phyloP scores from a whole-genome alignment of 2,329 filamentous ascomycete genomes.

The Fusarium penzigii region DNA sequence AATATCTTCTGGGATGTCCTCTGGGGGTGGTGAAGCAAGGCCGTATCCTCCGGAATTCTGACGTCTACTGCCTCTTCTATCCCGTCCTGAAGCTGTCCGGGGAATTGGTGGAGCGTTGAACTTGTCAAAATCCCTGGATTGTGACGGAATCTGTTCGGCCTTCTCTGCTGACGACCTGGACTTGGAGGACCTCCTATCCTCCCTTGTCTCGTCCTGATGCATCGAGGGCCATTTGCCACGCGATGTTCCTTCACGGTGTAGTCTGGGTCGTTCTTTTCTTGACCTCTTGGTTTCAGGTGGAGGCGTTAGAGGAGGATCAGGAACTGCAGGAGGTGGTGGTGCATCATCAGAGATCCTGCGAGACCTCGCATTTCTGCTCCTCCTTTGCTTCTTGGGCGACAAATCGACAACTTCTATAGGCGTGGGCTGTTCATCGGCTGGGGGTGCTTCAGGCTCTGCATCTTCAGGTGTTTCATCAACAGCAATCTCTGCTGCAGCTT shows the following conservation, averaged over 20 bases:
- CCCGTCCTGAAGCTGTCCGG: slow-evolving; percentile 68
- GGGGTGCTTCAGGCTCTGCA: slow-evolving; percentile 21
- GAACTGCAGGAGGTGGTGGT: slow-evolving; percentile 43
- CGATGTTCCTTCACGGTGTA: slow-evolving; percentile 69
- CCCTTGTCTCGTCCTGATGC: slow-evolving; percentile 44
- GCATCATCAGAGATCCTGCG: slow-evolving; percentile 37
- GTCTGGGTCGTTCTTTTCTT: slow-evolving; percentile 76
- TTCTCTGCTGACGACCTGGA: slow-evolving; percentile 67
- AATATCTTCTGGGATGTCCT: slow-evolving; percentile 63
- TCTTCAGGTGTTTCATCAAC: slow-evolving; percentile 32
- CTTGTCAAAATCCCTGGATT: slow-evolving; percentile 59
- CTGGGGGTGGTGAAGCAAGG: slow-evolving; percentile 71
- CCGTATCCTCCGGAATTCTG: slow-evolving; percentile 68
- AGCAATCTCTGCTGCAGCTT: slow-evolving; percentile 5
- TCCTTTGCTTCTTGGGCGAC: slow-evolving; percentile 46
- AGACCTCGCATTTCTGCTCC: slow-evolving; percentile 43
- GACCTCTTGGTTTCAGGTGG: slow-evolving; percentile 58
- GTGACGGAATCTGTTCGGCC: slow-evolving; percentile 53
- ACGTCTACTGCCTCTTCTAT: slow-evolving; percentile 61
- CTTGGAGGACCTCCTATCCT: slow-evolving; percentile 57
- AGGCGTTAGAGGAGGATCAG: slow-evolving; percentile 49
- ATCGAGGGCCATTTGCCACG: slow-evolving; percentile 76
- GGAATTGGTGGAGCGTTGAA: slow-evolving; percentile 70
- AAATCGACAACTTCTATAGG: slow-evolving; percentile 53
- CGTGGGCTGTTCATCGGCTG: slow-evolving; percentile 19